Conservation (phyloP, 2,329 filamentous ascomycete species). For the Berkeleyomyces basicola region DNA sequence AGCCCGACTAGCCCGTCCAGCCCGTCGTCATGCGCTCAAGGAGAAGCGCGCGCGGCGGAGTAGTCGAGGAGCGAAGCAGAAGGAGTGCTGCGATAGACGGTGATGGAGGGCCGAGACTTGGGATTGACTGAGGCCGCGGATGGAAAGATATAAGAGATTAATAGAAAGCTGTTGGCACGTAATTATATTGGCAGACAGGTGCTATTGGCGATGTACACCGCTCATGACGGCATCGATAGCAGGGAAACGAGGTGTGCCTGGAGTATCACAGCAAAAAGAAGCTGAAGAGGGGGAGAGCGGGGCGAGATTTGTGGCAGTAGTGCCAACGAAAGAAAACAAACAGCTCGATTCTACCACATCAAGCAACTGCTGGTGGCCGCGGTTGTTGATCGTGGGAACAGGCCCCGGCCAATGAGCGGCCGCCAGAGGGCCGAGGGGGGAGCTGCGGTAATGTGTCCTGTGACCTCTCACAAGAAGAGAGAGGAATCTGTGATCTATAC, state of each 20-base stretch:
- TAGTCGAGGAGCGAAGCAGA: neutral
- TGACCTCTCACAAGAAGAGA: neutral
- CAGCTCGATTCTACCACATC: neutral
- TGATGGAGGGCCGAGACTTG: neutral
- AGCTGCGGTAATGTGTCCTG: neutral
- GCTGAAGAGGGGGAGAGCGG: neutral
- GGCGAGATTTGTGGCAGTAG: neutral
- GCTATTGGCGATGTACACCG: neutral
- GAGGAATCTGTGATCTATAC: neutral
- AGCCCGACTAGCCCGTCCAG: neutral
- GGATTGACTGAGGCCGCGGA: neutral
- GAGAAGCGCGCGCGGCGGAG: neutral
- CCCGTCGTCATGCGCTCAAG: neutral
- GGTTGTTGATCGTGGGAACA: neutral
- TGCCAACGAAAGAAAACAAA: neutral
- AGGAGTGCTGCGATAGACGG: neutral
- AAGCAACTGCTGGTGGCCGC: neutral
- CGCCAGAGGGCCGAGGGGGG: neutral
- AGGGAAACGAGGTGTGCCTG: neutral
- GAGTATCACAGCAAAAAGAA: neutral
- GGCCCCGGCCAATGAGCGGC: neutral
- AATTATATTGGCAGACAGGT: neutral
- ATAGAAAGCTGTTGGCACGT: neutral
- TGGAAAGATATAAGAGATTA: neutral
- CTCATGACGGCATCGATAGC: constrained; percentile 2